Evolutionary conservation across 805 yeast genomes (phyloP), one percentile per base, ranked within the genome.

Genomic region (Candida sonorensis): DNA sequence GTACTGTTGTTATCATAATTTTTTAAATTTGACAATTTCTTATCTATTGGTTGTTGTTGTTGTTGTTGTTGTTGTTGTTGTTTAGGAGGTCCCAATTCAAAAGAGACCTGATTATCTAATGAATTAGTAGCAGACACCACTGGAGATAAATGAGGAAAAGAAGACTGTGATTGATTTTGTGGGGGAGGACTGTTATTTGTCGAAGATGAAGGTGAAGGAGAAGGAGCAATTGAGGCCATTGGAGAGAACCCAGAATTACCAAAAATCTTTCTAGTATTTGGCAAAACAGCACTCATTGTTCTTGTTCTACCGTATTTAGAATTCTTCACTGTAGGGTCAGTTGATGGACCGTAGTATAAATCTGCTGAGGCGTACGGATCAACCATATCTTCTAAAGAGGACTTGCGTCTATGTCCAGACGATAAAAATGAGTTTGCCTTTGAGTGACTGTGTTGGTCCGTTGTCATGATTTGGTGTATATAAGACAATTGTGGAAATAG

Each of bases 351-450:
- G 53, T 82, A 81, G 52, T 82, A 82, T 17, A 68, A 62, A 30
- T 80, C 88, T 0, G 90, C 71, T n/a, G 62, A 57, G 12, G 80
- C 78, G 41, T 65, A 78, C 0, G 92, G 92, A 49, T 80, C 78
- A 26, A 67, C 44, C 2, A 35, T 27, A n/a, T 69, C 72, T 21
- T 69, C 76, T 5, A 53, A 36, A 4, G 77, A 69, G 3, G 71
- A 63, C 17, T 38, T 41, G 16, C 59, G 49, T 26, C 49, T 37
- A 23, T 42, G 38, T 13, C 17, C 22, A 7, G 34, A 18, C 5
- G 23, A 14, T 11, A 17, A 26, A 7, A 26, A 10, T 10, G 7
- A 15, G 10, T n/a, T n/a, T n/a, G n/a, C n/a, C n/a, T n/a, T n/a
- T n/a, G n/a, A n/a, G n/a, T n/a, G n/a, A n/a, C n/a, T n/a, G n/a